Conservation (phyloP, 257 asterid species). For the Solanum peruvianum region DNA sequence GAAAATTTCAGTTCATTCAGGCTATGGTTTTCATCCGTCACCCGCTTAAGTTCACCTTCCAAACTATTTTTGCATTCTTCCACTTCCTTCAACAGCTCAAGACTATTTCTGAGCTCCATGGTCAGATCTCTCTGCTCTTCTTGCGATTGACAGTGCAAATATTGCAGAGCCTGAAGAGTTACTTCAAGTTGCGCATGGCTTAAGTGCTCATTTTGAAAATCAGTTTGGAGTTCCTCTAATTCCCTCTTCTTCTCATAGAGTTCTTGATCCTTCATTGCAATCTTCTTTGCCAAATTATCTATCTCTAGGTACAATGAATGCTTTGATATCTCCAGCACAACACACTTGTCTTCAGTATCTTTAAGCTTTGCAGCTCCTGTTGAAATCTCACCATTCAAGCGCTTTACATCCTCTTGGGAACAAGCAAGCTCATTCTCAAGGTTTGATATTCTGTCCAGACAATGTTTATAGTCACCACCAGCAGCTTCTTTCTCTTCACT, state of each 20-base stretch:
- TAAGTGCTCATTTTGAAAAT: slow-evolving; percentile 40
- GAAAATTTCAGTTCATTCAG: slow-evolving; percentile 29
- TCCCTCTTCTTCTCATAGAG: slow-evolving; percentile 57
- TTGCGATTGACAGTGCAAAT: slow-evolving; percentile 47
- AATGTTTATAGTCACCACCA: slow-evolving; percentile 38
- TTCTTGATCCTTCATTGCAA: slow-evolving; percentile 58
- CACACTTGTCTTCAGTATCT: slow-evolving; percentile 44
- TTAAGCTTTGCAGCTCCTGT: slow-evolving; percentile 34
- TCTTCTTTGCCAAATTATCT: slow-evolving; percentile 46
- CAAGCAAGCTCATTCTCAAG: slow-evolving; percentile 43
- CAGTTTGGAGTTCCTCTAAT: slow-evolving; percentile 54
- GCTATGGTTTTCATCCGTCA: slow-evolving; percentile 39
- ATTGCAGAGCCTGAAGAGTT: slow-evolving; percentile 40
- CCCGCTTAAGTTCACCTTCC: slow-evolving; percentile 49
- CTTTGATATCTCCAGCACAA: slow-evolving; percentile 44
- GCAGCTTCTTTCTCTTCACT: slow-evolving; percentile 58
- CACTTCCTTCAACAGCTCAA: slow-evolving; percentile 44
- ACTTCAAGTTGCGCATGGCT: slow-evolving; percentile 45
- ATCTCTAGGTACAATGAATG: slow-evolving; percentile 55
- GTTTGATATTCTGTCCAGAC: slow-evolving; percentile 48
- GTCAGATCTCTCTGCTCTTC: slow-evolving; percentile 59
- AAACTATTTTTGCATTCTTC: slow-evolving; percentile 47
- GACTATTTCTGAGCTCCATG: slow-evolving; percentile 39
- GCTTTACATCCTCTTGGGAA: slow-evolving; percentile 40
- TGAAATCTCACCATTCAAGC: slow-evolving; percentile 36